These are phyloP conservation scores for Emergomyces orientalis DNA, from an alignment of 2,329 filamentous ascomycete species.

Conservation along the genomic window DNA sequence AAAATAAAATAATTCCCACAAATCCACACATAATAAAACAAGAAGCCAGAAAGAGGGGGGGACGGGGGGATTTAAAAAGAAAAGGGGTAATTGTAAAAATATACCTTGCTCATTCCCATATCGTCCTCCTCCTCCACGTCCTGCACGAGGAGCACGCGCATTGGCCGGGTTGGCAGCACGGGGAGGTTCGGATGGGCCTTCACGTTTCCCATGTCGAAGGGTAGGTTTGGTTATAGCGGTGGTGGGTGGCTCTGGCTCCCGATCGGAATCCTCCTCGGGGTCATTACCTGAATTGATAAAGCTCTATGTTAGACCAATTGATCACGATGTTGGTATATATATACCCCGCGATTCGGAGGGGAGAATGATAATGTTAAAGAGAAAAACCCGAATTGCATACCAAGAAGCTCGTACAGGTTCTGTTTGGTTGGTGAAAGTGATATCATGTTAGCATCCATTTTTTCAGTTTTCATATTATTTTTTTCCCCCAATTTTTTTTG, in stretches of 20 bases:
- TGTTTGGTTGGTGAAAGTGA: slow-evolving; percentile 34
- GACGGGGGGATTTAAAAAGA: too few species aligned
- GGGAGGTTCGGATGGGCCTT: slow-evolving; percentile 55
- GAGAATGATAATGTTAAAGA: slow-evolving; percentile 3
- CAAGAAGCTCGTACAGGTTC: slow-evolving; percentile 98
- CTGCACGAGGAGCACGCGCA: slow-evolving; percentile 26
- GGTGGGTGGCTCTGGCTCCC: slow-evolving; percentile 65
- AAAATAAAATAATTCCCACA: not conserved
- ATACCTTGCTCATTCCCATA: slow-evolving; percentile 78
- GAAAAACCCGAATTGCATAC: slow-evolving; percentile 46
- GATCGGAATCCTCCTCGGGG: slow-evolving; percentile 62
- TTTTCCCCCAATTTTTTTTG: too few species aligned
- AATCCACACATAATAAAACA: too few species aligned
- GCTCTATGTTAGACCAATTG: slow-evolving; percentile 20
- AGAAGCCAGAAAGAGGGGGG: too few species aligned
- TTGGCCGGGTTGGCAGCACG: slow-evolving; percentile 20
- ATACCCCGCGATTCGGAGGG: not conserved
- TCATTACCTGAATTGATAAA: slow-evolving; percentile 50
- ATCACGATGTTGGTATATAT: not conserved
- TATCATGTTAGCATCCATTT: slow-evolving; percentile 19
- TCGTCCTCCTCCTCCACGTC: slow-evolving; percentile 43
- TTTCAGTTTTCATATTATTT: too few species aligned
- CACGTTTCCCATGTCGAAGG: slow-evolving; percentile 74
- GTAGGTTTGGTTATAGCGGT: slow-evolving; percentile 73
- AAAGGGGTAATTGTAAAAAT: slow-evolving; percentile 30